These are phyloP conservation scores for Fusarium irregulare DNA, from an alignment of 2,329 filamentous ascomycete genomes.

Conservation along the genomic window DNA sequence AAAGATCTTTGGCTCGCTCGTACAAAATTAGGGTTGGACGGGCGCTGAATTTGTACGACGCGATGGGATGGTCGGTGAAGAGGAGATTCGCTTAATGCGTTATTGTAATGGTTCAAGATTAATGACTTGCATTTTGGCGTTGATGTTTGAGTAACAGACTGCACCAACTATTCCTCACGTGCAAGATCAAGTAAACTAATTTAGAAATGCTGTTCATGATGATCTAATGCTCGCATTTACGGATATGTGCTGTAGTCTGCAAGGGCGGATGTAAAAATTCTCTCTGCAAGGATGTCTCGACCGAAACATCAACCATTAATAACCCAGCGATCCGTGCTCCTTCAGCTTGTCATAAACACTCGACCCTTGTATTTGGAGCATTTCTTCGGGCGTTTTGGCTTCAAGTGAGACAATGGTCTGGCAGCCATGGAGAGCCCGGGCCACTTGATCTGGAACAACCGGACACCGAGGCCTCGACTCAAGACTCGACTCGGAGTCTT, in stretches of 20 bases:
- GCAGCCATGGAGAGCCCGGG: conserved; percentile 30
- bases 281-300: neutral
- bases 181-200: neutral
- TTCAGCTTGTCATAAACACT: conserved; percentile 2
- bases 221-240: neutral
- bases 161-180: conserved; percentile 30
- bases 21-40: conserved; percentile 17
- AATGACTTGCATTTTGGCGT: conserved; percentile 3
- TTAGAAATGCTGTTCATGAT: neutral
- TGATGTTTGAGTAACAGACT: conserved; percentile 15
- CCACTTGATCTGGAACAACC: conserved; percentile 15
- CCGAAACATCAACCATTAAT: neutral
- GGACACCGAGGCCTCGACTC: neutral
- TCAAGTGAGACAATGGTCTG: conserved; percentile 44
- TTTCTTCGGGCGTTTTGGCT: conserved; percentile 25
- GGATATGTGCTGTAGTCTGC: neutral
- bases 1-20: conserved; percentile 9
- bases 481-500: neutral
- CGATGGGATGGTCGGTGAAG: conserved; percentile 11
- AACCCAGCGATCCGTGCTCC: neutral
- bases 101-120: conserved; percentile 14
- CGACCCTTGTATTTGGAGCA: conserved; percentile 15
- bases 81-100: conserved; percentile 21
- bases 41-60: neutral
- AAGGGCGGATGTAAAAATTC: neutral